These are phyloP conservation scores for Trichomonas tenax DNA, from an alignment of 208 protist genomes.

Conservation along the genomic window DNA sequence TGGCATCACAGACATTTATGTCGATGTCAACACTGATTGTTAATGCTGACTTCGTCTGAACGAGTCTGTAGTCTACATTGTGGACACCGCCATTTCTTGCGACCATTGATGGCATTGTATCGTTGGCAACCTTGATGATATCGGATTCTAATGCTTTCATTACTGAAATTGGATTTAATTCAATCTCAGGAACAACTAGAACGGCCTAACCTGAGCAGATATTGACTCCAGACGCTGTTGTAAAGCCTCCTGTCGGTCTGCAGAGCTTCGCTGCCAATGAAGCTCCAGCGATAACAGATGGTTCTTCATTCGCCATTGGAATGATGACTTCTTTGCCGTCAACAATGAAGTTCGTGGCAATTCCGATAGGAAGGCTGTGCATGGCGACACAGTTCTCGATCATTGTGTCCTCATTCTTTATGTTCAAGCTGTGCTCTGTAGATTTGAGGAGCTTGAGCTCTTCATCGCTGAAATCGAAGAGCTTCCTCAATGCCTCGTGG, in stretches of 20 bases:
- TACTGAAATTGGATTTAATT: no score
- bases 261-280: background rate
- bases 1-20: background rate
- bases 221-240: background rate
- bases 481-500: background rate
- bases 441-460: background rate
- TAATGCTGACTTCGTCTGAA: background rate
- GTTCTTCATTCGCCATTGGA: slow-evolving; percentile 6
- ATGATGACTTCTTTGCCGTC: background rate
- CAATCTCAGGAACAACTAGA: background rate
- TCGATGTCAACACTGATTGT: background rate
- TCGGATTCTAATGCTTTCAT: background rate
- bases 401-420: background rate
- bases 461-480: background rate
- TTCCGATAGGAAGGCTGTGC: background rate
- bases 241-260: background rate
- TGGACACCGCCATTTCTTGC: background rate
- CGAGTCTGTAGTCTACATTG: background rate
- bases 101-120: background rate
- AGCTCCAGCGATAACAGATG: background rate
- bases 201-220: background rate
- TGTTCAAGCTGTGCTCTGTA: background rate
- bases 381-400: background rate
- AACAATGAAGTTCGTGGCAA: slow-evolving; percentile 3
- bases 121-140: background rate